phyloP scores from a whole-genome alignment of 1,284 basidiomycete genomes.

The Anthracocystis panici-leucophaei region DNA sequence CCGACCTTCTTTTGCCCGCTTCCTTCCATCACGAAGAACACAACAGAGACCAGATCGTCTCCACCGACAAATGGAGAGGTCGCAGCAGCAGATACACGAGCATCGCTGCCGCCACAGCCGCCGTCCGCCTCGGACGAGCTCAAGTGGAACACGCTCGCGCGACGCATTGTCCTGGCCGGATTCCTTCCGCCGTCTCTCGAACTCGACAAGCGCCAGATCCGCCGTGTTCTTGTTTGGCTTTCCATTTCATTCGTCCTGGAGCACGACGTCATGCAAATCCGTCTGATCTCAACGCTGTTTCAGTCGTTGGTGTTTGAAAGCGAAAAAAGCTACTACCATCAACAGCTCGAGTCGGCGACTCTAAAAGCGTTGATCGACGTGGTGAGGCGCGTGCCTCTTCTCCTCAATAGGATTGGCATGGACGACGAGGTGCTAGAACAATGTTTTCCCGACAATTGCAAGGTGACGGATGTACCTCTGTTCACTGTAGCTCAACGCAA shows the following conservation, averaged over 20 bases:
- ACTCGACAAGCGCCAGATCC: slow-evolving; percentile 14
- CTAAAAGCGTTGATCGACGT: slow-evolving; percentile 20
- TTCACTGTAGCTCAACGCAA: slow-evolving; percentile 14
- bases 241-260: slow-evolving; percentile 28
- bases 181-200: slow-evolving; percentile 21
- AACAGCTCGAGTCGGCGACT: slow-evolving; percentile 5
- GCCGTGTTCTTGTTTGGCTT: slow-evolving; percentile 34
- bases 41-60: background rate
- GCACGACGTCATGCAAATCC: slow-evolving; percentile 11
- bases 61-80: background rate
- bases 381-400: slow-evolving; percentile 14
- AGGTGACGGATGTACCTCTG: slow-evolving; percentile 12
- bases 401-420: slow-evolving; percentile 30
- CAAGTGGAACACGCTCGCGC: slow-evolving; percentile 14
- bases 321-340: slow-evolving; percentile 1
- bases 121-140: background rate
- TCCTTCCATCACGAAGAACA: slow-evolving; percentile 3
- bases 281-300: slow-evolving; percentile 17
- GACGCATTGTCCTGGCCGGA: slow-evolving; percentile 23
- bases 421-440: slow-evolving; percentile 19
- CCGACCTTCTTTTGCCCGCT: slow-evolving; percentile 14
- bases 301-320: slow-evolving; percentile 9
- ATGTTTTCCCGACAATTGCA: slow-evolving; percentile 33
- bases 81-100: background rate
- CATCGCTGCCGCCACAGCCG: background rate